phyloP scores from a whole-genome alignment of 148 eudicot species.

The Rhododendron henanense region DNA sequence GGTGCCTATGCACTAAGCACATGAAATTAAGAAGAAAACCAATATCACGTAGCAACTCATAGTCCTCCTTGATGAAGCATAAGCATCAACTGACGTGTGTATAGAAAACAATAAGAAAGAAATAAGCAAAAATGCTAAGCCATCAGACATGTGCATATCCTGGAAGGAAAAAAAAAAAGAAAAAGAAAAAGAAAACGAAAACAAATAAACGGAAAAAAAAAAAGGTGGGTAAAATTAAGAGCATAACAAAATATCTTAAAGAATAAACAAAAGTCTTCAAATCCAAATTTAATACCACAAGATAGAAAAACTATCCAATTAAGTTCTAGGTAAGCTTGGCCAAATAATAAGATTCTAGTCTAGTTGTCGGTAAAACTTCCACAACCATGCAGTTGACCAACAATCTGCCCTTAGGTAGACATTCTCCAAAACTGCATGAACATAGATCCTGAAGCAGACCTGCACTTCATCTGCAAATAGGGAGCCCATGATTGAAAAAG shows the following conservation, averaged over 20 bases:
- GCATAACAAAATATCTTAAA: background rate
- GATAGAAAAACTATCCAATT: background rate
- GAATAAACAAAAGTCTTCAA: background rate
- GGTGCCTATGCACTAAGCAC: background rate
- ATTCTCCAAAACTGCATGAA: background rate
- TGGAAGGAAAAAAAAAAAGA: background rate
- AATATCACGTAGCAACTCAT: background rate
- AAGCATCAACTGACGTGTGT: background rate
- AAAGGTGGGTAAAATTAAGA: background rate
- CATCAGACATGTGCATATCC: background rate
- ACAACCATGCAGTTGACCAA: background rate
- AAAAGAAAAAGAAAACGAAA: background rate
- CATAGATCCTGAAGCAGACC: conserved; percentile 2
- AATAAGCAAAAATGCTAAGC: background rate
- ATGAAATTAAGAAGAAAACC: background rate
- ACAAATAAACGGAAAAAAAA: background rate
- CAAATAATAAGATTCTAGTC: background rate
- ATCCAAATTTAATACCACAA: background rate
- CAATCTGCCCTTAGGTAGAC: background rate
- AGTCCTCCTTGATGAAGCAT: background rate
- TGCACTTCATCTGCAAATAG: conserved; percentile 20
- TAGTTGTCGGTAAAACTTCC: background rate
- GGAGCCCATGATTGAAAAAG: conserved; percentile 5
- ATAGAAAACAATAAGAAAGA: background rate
- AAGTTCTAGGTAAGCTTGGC: background rate